Base-by-base conservation (phyloP, 2,329 filamentous ascomycete species). In the Talaromyces piceae region DNA sequence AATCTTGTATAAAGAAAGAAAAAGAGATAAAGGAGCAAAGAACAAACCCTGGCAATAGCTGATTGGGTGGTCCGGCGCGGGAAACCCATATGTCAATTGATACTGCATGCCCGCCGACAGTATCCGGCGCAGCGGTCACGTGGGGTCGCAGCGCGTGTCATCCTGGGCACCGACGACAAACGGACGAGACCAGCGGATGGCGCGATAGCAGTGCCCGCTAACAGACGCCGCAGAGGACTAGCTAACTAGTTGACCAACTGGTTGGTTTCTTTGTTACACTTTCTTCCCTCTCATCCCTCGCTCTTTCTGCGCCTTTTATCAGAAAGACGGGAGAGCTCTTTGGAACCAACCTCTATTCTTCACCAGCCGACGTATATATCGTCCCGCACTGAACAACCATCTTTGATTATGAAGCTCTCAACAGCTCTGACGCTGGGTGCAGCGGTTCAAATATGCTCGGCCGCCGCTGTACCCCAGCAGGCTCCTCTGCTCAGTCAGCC, bases 401-500 rank as follows among this genome's bases (percentile, higher is more conserved):
- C 3, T 13, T n/a, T 44, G 18, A 43, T 28, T 25, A 53, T 53
- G 51, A 53, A 45, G 51, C 33, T 49, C 12, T 33, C 39, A 6
- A 41, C 31, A 30, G 47, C 49, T 41, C 30, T 53, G 46, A 44
- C 51, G 8, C n/a, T 49, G 25, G 51, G 51, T 18, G 51, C 51
- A 11, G 51, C 41, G 41, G 41, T 49, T 26, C 51, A 53, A 26
- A 28, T 44, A 2, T 27, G 41, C 23, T 53, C 51, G 18, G 51
- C 47, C 37, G 51, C 41, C 16, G 51, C 33, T 12, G 41, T 53
- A 13, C 43, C 51, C 13, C 49, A 28, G 18, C 46, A 53, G 16
- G 33, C 31, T 27, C 51, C 51, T 31, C 41, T 53, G 4, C 13
- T 41, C 13, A 47, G 45, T n/a, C 43, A 49, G 12, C 23, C 20